Evolutionary conservation across 129 eudicot species (phyloP), one percentile per base, ranked within the genome.

Genomic region (Smallanthus sonchifolius): DNA sequence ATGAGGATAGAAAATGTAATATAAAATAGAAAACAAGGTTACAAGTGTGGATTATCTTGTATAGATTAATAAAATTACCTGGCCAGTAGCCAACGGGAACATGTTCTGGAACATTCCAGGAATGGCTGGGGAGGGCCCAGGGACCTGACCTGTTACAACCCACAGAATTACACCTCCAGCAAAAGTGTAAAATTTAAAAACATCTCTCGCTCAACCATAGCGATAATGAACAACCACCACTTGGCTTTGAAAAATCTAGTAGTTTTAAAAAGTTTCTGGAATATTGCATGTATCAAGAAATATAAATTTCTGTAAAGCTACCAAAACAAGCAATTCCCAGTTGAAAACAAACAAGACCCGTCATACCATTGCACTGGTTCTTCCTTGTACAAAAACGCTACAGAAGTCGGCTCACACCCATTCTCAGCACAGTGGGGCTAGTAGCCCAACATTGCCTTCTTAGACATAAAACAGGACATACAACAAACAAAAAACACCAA

Each of bases 341-440:
- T 75, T 82, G 88, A 91, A 87, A 90, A 86, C 87, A 87, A 84
- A 88, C 99, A 90, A 82, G 84, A 94, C 92, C 91, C 84, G 78
- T 82, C 89, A 85, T 82, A 87, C 90, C 85, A 73, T 87, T 84
- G 93, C 91, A 90, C 66, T 82, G 92, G 71, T 88, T 84, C 91
- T 83, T 89, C 88, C 90, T 91, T 88, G 97, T 83, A 86, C 92
- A 93, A 80, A 81, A 79, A 92, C 87, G 98, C 97, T 92, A 87
- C 88, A 94, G 95, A 90, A 85, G 97, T 91, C 90, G 88, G 94
- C 97, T 95, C 99, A 95, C 97, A 85, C 99, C 96, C 97, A 91
- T 85, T 90, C 97, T 87, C 96, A 92, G 96, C 96, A 93, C 87
- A 90, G 92, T 90, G 97, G 96, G 98, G 89, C 97, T 83, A 90